Evolutionary conservation across 208 protist species (phyloP), one percentile per base, ranked within the genome.

Genomic region (Vickermania spadyakhi): DNA sequence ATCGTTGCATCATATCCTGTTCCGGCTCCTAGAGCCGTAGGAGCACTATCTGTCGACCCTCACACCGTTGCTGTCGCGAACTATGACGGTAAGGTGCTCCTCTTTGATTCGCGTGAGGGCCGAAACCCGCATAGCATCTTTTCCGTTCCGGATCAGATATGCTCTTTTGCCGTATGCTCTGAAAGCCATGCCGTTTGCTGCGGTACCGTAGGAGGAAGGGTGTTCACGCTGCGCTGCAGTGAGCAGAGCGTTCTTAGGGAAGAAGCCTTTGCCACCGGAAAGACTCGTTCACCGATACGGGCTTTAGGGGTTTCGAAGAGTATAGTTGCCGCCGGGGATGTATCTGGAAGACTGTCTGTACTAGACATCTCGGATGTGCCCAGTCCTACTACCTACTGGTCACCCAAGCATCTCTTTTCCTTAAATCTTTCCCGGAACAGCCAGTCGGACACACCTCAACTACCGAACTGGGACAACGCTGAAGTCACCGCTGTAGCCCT

Each of bases 11-110:
- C 28, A 21, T 56, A 83, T 13, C 60, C 67, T 36, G 73, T 68
- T 52, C 79, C 75, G 0, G 69, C 68, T 18, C 56, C 76, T 14
- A 68, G 75, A 18, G 68, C 67, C 11, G 68, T 86, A 18, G 69
- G 61, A 1, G 68, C 73, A n/a, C 56, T 63, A 4, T 54, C 72
- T n/a, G 52, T 84, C 25, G 31, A 36, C 31, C 45, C 61, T 2
- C 18, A 61, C 67, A 70, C 64, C 50, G 68, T 81, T 28, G 73
- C 56, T 0, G 76, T 84, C 25, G 75, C 79, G 3, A 79, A 80
- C 56, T 86, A 84, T 74, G 79, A 86, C 52, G 79, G 79, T 26
- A 83, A 80, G 62, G 79, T 78, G 50, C 59, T 86, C 2, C 61
- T 86, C 1, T 84, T 83, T 58, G 79, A 86, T 64, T 67, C 63